Conservation (phyloP, 192 early-diverging fungal genomes). For the Funneliformis geosporum region DNA sequence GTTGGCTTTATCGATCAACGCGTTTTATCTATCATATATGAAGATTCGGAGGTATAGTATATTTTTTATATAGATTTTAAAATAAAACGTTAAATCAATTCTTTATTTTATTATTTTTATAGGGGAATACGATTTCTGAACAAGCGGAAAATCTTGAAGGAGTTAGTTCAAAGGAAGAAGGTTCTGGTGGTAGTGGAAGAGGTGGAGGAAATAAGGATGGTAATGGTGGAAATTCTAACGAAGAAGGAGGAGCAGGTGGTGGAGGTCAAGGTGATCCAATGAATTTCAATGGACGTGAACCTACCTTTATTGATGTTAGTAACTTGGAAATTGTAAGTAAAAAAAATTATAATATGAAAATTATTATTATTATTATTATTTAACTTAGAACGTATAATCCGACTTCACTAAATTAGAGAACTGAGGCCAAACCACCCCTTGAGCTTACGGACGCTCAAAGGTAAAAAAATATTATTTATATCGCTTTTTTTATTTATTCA, state of each 20-base stretch:
- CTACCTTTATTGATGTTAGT: conserved; percentile 58
- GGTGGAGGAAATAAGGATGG: conserved; percentile 39
- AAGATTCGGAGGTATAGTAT: conserved; percentile 44
- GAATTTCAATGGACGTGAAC: conserved; percentile 49
- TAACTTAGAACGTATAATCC: background rate
- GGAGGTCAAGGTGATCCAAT: conserved; percentile 46
- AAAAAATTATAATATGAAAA: background rate
- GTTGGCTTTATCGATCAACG: conserved; percentile 59
- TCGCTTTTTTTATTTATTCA: conserved; percentile 6
- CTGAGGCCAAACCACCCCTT: conserved; percentile 36
- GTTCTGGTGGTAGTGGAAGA: conserved; percentile 34
- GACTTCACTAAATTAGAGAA: conserved; percentile 34
- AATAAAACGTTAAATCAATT: background rate
- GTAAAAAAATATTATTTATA: conserved; percentile 3
- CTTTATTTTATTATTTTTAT: background rate
- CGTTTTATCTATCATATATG: conserved; percentile 55
- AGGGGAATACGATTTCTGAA: conserved; percentile 34
- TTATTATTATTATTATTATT: background rate
- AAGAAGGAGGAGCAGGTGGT: conserved; percentile 42
- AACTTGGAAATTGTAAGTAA: conserved; percentile 54
- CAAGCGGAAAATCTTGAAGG: conserved; percentile 30
- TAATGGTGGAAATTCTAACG: conserved; percentile 40
- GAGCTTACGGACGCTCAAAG: conserved; percentile 42
- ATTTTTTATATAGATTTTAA: background rate
- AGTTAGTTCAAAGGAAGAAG: conserved; percentile 15